phyloP scores from a whole-genome alignment of 2,329 filamentous ascomycete species.

The Xylaria sp. region DNA sequence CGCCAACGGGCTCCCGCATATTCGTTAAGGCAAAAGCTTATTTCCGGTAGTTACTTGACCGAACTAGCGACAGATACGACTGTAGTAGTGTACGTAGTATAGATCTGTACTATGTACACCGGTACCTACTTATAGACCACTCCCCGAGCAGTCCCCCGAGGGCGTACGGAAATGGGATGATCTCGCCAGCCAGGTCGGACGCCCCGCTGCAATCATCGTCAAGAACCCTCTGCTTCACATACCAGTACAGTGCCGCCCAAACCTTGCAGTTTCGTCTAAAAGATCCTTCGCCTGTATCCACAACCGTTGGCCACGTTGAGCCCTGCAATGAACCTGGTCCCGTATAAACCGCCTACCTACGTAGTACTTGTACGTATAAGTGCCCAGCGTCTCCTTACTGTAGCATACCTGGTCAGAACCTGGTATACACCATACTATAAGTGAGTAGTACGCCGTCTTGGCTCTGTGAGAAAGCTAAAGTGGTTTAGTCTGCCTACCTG shows the following conservation, averaged over 20 bases:
- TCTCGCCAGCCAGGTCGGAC: neutral
- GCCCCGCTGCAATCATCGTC: neutral
- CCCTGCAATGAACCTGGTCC: neutral
- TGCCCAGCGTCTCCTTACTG: neutral
- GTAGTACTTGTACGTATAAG: too few species aligned
- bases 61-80: neutral
- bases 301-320: neutral
- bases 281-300: neutral
- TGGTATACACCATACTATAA: too few species aligned
- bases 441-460: too few species aligned
- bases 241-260: neutral
- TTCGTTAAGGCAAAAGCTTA: too few species aligned
- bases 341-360: too few species aligned
- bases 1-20: too few species aligned
- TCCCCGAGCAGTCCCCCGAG: too few species aligned
- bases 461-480: too few species aligned
- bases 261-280: neutral
- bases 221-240: neutral
- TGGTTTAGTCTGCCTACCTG: too few species aligned
- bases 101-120: too few species aligned
- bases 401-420: neutral
- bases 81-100: too few species aligned
- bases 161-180: neutral
- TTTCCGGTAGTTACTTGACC: neutral
- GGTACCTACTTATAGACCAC: too few species aligned